These are phyloP conservation scores for Monoraphidium neglectum DNA, from an alignment of 139 green algal species.

Conservation along the genomic window DNA sequence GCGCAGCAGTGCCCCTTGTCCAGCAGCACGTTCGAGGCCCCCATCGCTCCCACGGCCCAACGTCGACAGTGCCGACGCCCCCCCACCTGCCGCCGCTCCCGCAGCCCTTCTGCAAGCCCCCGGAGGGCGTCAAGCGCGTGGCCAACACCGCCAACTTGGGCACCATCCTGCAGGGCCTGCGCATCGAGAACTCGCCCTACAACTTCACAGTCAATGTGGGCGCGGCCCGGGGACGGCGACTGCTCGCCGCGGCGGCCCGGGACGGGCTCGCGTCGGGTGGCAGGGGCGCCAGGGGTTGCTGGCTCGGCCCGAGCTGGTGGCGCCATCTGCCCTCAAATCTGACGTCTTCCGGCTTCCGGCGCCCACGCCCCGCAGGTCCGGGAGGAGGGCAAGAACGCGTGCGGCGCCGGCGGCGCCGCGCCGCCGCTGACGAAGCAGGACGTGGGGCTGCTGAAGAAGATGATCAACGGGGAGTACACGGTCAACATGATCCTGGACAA, in stretches of 20 bases:
- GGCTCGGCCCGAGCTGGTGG: no score
- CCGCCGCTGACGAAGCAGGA: conserved; percentile 41
- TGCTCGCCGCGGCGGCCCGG: neutral
- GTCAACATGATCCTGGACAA: conserved; percentile 97
- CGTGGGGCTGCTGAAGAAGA: conserved; percentile 49
- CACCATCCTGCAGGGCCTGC: conserved; percentile 88
- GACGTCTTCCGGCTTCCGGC: neutral
- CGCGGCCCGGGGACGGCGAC: neutral
- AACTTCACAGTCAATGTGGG: conserved; percentile 87
- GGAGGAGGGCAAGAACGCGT: conserved; percentile 50
- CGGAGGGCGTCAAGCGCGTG: conserved; percentile 72
- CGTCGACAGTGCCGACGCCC: no score
- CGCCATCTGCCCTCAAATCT: no score
- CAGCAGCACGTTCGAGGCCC: no score
- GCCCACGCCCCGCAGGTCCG: conserved; percentile 37
- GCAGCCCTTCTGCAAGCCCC: conserved; percentile 88
- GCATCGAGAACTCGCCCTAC: conserved; percentile 90
- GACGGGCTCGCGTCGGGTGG: no score
- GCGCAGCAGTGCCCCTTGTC: no score
- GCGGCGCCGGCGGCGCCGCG: conserved; percentile 21
- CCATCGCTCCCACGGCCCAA: no score
- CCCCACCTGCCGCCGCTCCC: no score
- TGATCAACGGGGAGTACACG: conserved; percentile 87
- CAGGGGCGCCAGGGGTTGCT: no score
- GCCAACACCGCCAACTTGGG: conserved; percentile 85